Base-by-base conservation (phyloP, 1,284 basidiomycete genomes). In the Malassezia sympodialis region DNA sequence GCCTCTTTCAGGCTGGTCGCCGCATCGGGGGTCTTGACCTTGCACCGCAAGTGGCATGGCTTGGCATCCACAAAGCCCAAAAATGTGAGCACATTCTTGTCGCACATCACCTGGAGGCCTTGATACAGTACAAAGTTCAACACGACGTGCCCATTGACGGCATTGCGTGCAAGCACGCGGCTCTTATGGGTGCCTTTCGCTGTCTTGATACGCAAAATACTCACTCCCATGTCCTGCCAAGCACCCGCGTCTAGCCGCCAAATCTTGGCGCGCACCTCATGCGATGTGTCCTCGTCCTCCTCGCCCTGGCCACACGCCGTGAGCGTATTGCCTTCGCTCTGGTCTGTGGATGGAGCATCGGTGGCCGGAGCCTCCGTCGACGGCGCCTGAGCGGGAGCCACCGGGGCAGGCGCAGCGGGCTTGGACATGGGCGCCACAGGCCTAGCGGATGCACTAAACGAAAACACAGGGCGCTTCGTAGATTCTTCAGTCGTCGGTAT, bases 161-260 rank as follows among this genome's bases (percentile, higher is more conserved):
- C 68, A 58, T 68, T 72, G 7, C 69, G 45, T 1, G 66, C 69
- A 3, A 72, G 51, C 30, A 72, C 46, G 11, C 69, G 30, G 15
- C 56, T 41, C 51, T 66, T 69, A 34, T 37, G 24, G 15, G 60
- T 62, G n/a, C 44, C 39, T 2, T 48, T 49, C 15, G 63, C 37
- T 46, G 56, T 58, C 56, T 72, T 72, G 61, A 72, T 48, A 28
- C 65, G 66, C 32, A 65, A 56, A 5, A 65, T 55, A 45, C 62
- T 65, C 6, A 72, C 54, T 17, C 69, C 69, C 11, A 72, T 56
- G 40, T 72, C 69, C 43, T 63, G 62, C 68, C 68, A 72, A 35
- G 62, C 60, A 19, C 60, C 54, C 4, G 37, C 52, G 46, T 65
- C 64, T 11, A 72, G 53, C 19, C 61, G 58, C 69, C 69, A 72